Evolutionary conservation across 1,284 basidiomycete species (phyloP), one percentile per base, ranked within the genome.

Genomic region (Cryptococcus maquisensis): DNA sequence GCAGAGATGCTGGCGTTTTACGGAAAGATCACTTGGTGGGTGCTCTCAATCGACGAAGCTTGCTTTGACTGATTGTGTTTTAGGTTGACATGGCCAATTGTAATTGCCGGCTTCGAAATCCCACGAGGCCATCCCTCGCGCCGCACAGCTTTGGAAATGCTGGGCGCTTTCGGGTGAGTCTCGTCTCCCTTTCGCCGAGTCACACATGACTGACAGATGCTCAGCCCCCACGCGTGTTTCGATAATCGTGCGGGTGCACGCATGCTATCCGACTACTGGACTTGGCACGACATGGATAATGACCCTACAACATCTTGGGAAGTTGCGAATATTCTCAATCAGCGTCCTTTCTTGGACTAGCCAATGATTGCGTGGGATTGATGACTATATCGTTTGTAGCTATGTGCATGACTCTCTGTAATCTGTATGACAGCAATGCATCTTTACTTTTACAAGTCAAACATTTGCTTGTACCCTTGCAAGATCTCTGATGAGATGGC

Each of bases 71-170:
- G 3, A 4, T 28, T 5, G 41, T 7, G 23, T 12, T 24, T 9
- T 16, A 74, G 72, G 72, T 49, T 74, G 12, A 74, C 72, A 6
- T 74, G 72, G 72, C 72, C 72, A 1, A 66, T 73, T 28, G 48
- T 74, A 20, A 71, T 73, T 32, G 69, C 71, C 21, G 72, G 66
- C 7, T 67, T 73, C 54, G 65, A 72, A 52, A 68, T 74, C 18
- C 63, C 64, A 7, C 60, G 61, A 35, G 64, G 59, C 20, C 66
- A 71, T 52, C 64, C 68, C 12, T 61, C 62, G 10, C 58, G 71
- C 10, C 56, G 54, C 21, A 61, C 66, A n/a, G 64, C 68, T 6
- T 54, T 69, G 3, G 63, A 64, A 39, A 64, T 74, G 42, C 57
- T 74, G 0, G 61, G 65, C 15, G 72, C 68, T 23, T 74, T 73